Conservation (phyloP, 441 rosid species). For the Pelargonium myrrhifolium region DNA sequence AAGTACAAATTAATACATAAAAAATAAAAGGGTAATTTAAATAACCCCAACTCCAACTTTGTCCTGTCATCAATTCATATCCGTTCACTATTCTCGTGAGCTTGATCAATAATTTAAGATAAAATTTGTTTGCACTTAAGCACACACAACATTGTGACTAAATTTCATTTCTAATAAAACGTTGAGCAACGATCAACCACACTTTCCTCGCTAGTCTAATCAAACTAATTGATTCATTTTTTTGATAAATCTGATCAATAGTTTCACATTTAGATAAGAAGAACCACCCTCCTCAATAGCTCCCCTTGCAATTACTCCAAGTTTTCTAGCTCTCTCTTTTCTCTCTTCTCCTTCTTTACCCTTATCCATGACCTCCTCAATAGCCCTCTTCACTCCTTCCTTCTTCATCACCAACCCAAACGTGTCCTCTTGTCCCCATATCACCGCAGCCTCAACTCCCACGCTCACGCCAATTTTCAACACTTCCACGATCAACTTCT, state of each 20-base stretch:
- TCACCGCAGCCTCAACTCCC: constrained; percentile 20
- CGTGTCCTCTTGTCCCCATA: constrained; percentile 33
- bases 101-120: too few relatives aligned
- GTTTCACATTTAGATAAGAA: constrained; percentile 29
- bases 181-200: too few relatives aligned
- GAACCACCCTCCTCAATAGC: constrained; percentile 47
- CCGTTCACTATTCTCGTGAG: too few relatives aligned
- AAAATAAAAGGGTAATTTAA: too few relatives aligned
- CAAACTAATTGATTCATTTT: not conserved
- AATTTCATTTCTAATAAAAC: too few relatives aligned
- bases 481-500: constrained; percentile 26
- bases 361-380: constrained; percentile 21
- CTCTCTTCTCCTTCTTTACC: constrained; percentile 27
- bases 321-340: constrained; percentile 26
- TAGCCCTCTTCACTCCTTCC: constrained; percentile 27
- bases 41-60: too few relatives aligned
- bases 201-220: too few relatives aligned
- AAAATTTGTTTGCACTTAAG: too few relatives aligned
- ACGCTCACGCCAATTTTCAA: constrained; percentile 18
- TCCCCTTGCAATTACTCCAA: constrained; percentile 28
- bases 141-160: too few relatives aligned
- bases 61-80: too few relatives aligned
- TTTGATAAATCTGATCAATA: constrained; percentile 31
- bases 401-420: constrained; percentile 26
- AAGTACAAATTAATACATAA: too few relatives aligned